phyloP scores from a whole-genome alignment of 768 basidiomycete species.

The Rickenella mellea region DNA sequence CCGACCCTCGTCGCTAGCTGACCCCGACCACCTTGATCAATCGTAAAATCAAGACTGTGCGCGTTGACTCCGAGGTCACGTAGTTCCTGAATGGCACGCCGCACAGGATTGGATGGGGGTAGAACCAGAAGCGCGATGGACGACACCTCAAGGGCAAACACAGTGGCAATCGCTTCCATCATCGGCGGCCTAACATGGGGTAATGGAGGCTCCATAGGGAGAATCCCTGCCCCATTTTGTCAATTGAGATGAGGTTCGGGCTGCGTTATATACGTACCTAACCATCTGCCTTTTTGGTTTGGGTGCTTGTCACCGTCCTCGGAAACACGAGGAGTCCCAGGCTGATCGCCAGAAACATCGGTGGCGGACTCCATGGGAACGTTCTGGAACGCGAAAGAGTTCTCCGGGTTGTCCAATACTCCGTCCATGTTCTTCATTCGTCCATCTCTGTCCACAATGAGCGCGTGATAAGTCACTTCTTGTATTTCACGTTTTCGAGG shows the following conservation, averaged over 20 bases:
- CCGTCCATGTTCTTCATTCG: constrained; percentile 45
- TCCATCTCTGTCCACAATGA: constrained; percentile 49
- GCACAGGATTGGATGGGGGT: constrained; percentile 50
- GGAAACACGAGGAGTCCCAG: constrained; percentile 1
- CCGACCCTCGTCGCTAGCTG: constrained; percentile 15
- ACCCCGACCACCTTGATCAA: constrained; percentile 25
- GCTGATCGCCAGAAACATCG: constrained; percentile 10
- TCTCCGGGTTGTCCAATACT: constrained; percentile 20
- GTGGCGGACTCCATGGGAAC: constrained; percentile 3
- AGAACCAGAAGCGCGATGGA: constrained; percentile 58
- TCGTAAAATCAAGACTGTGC: constrained; percentile 47
- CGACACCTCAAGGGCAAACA: constrained; percentile 68
- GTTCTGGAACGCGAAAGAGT: constrained; percentile 10
- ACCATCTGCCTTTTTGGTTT: constrained; percentile 4
- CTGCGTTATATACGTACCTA: not conserved
- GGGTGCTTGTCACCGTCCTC: not conserved
- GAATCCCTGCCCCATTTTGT: constrained; percentile 27
- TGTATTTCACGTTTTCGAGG: not conserved
- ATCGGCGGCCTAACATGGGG: constrained; percentile 45
- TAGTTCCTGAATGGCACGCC: constrained; percentile 56
- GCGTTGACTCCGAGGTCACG: constrained; percentile 60
- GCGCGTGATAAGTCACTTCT: constrained; percentile 39
- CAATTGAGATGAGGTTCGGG: not conserved
- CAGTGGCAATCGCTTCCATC: constrained; percentile 60
- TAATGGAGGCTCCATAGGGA: constrained; percentile 31